phyloP scores from a whole-genome alignment of 768 basidiomycete species.

The Mycena polygramma region DNA sequence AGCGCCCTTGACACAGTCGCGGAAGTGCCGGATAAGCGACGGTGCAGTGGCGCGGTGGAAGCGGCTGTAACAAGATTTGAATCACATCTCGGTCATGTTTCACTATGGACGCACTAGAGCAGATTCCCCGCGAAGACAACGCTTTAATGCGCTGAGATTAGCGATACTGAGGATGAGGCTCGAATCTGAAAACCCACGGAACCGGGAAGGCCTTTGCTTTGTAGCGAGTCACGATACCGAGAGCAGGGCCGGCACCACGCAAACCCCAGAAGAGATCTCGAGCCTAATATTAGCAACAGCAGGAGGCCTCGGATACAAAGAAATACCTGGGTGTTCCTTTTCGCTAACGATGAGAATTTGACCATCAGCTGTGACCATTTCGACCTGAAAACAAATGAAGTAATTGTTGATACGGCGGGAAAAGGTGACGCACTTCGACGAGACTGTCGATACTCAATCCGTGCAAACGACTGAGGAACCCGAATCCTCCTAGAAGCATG shows the following conservation, averaged over 20 bases:
- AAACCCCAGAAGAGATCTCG: constrained; percentile 91
- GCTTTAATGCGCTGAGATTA: constrained; percentile 16
- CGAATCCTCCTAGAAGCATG: constrained; percentile 91
- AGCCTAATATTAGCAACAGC: constrained; percentile 10
- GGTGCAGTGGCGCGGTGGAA: constrained; percentile 91
- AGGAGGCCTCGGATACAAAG: neutral
- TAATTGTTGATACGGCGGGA: neutral
- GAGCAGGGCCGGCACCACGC: constrained; percentile 84
- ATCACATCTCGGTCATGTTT: constrained; percentile 24
- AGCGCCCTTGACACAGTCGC: constrained; percentile 92
- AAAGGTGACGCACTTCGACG: constrained; percentile 69
- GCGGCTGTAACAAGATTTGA: constrained; percentile 63
- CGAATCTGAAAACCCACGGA: constrained; percentile 51
- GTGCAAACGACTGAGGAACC: constrained; percentile 84
- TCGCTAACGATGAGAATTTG: constrained; percentile 84
- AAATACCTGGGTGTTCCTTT: constrained; percentile 74
- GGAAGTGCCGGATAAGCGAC: constrained; percentile 90
- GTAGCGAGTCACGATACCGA: constrained; percentile 92
- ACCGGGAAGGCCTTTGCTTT: constrained; percentile 91
- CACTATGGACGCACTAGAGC: constrained; percentile 76
- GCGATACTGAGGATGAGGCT: neutral
- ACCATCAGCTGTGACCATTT: constrained; percentile 93
- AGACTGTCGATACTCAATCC: constrained; percentile 92
- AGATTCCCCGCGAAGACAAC: constrained; percentile 94
- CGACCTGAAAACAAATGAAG: constrained; percentile 44